Evolutionary conservation across 257 asterid genomes (phyloP).

Genomic region (Cruciata laevipes): DNA sequence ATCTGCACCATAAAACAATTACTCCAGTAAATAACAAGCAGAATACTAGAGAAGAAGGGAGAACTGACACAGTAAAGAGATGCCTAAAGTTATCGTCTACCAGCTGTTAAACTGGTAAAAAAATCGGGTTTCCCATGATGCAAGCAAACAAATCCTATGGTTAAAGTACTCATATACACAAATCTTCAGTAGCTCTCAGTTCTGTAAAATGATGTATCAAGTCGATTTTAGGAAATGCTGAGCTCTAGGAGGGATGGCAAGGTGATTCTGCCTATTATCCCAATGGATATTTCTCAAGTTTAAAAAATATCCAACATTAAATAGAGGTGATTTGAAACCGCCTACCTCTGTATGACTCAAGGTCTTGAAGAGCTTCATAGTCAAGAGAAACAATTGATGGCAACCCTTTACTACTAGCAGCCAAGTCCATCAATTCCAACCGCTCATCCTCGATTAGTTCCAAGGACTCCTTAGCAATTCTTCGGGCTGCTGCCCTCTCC

Average conservation of each 20-base stretch:
- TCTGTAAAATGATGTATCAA: not conserved
- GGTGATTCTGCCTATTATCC: not conserved
- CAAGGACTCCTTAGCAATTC: slow-evolving; percentile 87
- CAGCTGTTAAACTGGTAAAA: not conserved
- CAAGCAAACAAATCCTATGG: not conserved
- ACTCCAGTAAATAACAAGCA: slow-evolving; percentile 9
- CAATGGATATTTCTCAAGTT: not conserved
- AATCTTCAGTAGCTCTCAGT: not conserved
- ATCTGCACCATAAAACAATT: slow-evolving; percentile 43
- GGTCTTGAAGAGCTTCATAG: slow-evolving; percentile 80
- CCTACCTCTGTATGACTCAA: slow-evolving; percentile 80
- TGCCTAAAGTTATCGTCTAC: not conserved
- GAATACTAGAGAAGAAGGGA: not conserved
- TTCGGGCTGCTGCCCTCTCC: slow-evolving; percentile 91
- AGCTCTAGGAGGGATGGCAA: not conserved
- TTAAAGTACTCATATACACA: not conserved
- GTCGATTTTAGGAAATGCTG: not conserved
- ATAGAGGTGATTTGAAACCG: slow-evolving; percentile 4
- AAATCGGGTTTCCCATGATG: not conserved
- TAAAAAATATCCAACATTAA: not conserved
- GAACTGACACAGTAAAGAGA: not conserved
- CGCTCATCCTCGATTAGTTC: slow-evolving; percentile 99
- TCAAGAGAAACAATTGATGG: slow-evolving; percentile 82
- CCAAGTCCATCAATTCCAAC: slow-evolving; percentile 91
- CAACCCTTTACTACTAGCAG: slow-evolving; percentile 81